Evolutionary conservation across 805 yeast genomes (phyloP), one percentile per base, ranked within the genome.

Genomic region (Candida odintsovae): DNA sequence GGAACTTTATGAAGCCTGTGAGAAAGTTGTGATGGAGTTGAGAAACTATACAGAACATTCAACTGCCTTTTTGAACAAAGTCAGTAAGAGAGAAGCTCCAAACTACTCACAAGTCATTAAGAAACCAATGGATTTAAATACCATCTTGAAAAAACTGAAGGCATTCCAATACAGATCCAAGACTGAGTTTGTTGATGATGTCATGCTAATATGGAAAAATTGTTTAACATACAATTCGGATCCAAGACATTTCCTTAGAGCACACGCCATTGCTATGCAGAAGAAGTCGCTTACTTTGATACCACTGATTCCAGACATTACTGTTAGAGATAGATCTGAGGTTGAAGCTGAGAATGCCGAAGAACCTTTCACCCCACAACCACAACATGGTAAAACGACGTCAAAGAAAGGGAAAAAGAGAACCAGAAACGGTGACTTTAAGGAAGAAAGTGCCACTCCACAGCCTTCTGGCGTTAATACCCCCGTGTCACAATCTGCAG

Each of bases 51-150:
- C 99, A 0, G 97, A 94, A 59, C 98, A 94, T 66, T 90, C 97
- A 0, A 90, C 97, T 1, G 96, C 98, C 0, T 94, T 94, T 60
- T 72, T 94, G 54, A 94, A 90, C 67, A 87, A 88, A 61, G 99
- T 94, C n/a, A 88, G 94, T 48, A 94, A 94, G 62, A 76, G 99
- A 46, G 99, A 94, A 59, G 99, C 99, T 0, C 99, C 99, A 8
- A 94, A 94, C 62, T 94, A 94, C 66, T 89, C 89, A 53, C 83
- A 84, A 47, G 75, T 94, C 38, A 92, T 94, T 58, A 90, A 89
- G 57, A 80, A 78, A 48, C 98, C 99, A 20, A 94, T 94, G 99
- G 99, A 94, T 61, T 71, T 94, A 54, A 90, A 90, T 59, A 92
- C 97, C 0, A 96, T 95, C 13, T 74, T 89, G 81, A 90, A 90